Evolutionary conservation across 2,329 filamentous ascomycete genomes (phyloP).

Genomic region (Tolypocladium pustulatum): DNA sequence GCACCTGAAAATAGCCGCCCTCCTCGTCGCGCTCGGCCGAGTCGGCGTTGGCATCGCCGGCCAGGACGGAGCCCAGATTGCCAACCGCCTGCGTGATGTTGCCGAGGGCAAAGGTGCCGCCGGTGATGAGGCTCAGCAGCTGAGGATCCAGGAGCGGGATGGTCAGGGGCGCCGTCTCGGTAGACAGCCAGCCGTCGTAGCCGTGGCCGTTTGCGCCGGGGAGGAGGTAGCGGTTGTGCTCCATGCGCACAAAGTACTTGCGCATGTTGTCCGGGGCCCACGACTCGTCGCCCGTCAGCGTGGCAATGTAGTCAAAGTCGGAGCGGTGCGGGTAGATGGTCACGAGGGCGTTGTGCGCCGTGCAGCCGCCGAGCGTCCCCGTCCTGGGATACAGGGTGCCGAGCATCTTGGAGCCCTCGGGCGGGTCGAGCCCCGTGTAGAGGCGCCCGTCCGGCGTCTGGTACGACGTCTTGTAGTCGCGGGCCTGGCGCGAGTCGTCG

Average conservation of each 20-base stretch:
- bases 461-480: conserved; percentile 50
- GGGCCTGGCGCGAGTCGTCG: conserved; percentile 38
- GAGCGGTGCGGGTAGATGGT: conserved; percentile 46
- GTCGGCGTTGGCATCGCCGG: conserved; percentile 41
- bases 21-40: conserved; percentile 30
- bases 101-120: conserved; percentile 15
- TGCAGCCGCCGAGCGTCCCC: conserved; percentile 37
- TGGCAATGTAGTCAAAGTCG: conserved; percentile 48
- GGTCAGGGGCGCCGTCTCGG: conserved; percentile 36
- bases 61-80: conserved; percentile 24
- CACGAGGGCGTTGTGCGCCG: conserved; percentile 51
- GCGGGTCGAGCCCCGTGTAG: conserved; percentile 32
- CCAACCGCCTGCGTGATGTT: conserved; percentile 16
- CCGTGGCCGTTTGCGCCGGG: conserved; percentile 37
- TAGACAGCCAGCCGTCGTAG: conserved; percentile 45
- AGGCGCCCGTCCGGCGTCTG: conserved; percentile 35
- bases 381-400: conserved; percentile 37
- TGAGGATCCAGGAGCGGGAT: conserved; percentile 41
- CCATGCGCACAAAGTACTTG: conserved; percentile 44
- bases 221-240: conserved; percentile 38
- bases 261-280: conserved; percentile 52
- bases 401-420: conserved; percentile 25
- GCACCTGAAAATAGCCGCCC: conserved; percentile 32
- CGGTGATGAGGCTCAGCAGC: conserved; percentile 25
- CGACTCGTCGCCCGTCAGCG: conserved; percentile 47